Evolutionary conservation across 352 stramenopile species (phyloP).

Genomic region (Peronospora farinosa): DNA sequence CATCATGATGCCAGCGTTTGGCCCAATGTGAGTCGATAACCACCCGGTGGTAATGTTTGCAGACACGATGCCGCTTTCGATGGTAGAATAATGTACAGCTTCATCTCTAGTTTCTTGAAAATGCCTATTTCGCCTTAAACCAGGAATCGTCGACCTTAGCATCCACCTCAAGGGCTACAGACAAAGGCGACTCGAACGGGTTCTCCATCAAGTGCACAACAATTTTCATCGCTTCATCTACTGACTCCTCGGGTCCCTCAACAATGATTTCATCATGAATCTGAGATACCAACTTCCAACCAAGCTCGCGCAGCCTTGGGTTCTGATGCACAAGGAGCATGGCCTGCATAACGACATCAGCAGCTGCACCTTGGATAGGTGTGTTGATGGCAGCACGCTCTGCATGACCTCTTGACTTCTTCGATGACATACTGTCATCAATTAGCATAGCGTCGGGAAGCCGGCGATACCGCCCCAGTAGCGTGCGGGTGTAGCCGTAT

Average conservation of each 20-base stretch:
- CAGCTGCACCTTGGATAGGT: slow-evolving; percentile 96
- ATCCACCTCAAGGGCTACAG: slow-evolving; percentile 89
- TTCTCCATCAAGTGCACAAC: slow-evolving; percentile 95
- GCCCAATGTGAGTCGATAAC: too few species aligned
- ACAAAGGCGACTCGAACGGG: slow-evolving; percentile 90
- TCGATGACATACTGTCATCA: slow-evolving; percentile 46
- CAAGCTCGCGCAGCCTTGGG: slow-evolving; percentile 87
- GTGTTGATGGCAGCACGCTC: slow-evolving; percentile 98
- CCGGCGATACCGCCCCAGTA: slow-evolving; percentile 96
- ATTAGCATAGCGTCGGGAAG: slow-evolving; percentile 89
- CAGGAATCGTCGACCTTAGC: slow-evolving; percentile 95
- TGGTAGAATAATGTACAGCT: slow-evolving; percentile 12
- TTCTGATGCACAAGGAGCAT: slow-evolving; percentile 97
- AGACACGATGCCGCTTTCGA: slow-evolving; percentile 4
- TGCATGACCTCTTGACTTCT: slow-evolving; percentile 80
- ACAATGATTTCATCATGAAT: slow-evolving; percentile 99
- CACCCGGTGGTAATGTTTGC: slow-evolving; percentile 6
- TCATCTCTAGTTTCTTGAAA: slow-evolving; percentile 38
- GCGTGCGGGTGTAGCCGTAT: slow-evolving; percentile 89
- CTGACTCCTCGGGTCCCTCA: slow-evolving; percentile 95
- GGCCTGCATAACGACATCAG: slow-evolving; percentile 98
- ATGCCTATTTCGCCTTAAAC: slow-evolving; percentile 97
- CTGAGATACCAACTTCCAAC: slow-evolving; percentile 98
- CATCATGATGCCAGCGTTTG: too few species aligned
- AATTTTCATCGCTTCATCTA: slow-evolving; percentile 85